Conservation (phyloP, 2,329 filamentous ascomycete genomes). For the Cordyceps javanica region DNA sequence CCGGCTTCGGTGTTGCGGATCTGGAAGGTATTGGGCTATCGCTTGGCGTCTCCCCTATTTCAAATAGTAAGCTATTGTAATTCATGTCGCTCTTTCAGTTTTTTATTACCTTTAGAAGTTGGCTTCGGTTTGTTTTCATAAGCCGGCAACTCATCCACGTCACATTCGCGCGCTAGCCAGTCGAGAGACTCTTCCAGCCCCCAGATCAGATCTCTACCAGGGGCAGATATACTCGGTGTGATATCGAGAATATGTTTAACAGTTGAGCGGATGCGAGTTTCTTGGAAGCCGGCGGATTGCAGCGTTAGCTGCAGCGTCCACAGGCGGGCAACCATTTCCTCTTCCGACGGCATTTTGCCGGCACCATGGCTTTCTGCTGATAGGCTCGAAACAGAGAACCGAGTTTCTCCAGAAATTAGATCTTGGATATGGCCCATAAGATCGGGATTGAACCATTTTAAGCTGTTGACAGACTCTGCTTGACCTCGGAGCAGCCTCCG, state of each 20-base stretch:
- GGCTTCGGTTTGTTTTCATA: constrained; percentile 49
- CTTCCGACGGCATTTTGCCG: constrained; percentile 58
- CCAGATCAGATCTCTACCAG: constrained; percentile 65
- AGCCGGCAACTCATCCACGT: constrained; percentile 60
- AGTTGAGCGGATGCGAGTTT: constrained; percentile 54
- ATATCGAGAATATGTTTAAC: constrained; percentile 63
- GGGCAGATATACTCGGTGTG: constrained; percentile 52
- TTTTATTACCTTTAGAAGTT: constrained; percentile 29
- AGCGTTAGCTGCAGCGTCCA: constrained; percentile 81
- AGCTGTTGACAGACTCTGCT: constrained; percentile 63
- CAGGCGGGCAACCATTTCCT: constrained; percentile 70
- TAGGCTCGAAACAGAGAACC: constrained; percentile 47
- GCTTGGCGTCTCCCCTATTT: constrained; percentile 32
- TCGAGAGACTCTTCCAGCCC: constrained; percentile 83
- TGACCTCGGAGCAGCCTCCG: constrained; percentile 74
- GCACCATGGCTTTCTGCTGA: constrained; percentile 36
- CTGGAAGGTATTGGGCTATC: constrained; percentile 47
- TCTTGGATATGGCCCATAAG: constrained; percentile 72
- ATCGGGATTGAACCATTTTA: constrained; percentile 75
- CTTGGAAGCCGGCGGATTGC: constrained; percentile 60
- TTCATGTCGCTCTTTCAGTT: no score
- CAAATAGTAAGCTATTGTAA: neutral
- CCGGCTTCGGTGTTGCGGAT: constrained; percentile 41
- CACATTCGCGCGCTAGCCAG: constrained; percentile 78
- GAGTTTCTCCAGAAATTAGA: constrained; percentile 60